A percentile compares a stretch with the other conserved stretches of the same genome.
Evolutionary conservation across 257 asterid species (phyloP).

Genomic region (Buddleja alternifolia): DNA sequence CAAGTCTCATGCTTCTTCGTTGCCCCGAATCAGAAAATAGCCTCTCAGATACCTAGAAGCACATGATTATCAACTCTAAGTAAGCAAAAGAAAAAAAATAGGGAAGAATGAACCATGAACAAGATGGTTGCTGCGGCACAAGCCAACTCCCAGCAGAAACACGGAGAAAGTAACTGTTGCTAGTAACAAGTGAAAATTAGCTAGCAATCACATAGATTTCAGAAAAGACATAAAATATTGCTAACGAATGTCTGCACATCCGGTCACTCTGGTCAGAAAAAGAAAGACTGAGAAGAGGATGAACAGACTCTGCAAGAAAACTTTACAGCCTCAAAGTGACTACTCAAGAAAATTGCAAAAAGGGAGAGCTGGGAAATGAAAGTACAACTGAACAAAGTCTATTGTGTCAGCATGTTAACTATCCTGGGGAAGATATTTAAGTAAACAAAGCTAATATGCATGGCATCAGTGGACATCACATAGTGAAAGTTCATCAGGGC

Average conservation of each 20-base stretch:
- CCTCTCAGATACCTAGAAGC: slow-evolving; percentile 88
- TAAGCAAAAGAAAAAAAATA: background rate
- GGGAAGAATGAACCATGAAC: background rate
- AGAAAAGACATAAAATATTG: slow-evolving; percentile 1
- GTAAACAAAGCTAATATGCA: background rate
- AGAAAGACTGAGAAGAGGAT: slow-evolving; percentile 6
- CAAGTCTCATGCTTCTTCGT: slow-evolving; percentile 90
- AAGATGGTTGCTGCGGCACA: slow-evolving; percentile 1
- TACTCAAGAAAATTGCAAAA: slow-evolving; percentile 1
- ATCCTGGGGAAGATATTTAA: background rate
- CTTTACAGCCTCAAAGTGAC: background rate
- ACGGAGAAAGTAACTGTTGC: slow-evolving; percentile 3
- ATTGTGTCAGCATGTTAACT: slow-evolving; percentile 1
- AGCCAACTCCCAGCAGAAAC: slow-evolving; percentile 24
- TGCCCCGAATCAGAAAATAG: slow-evolving; percentile 91
- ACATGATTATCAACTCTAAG: slow-evolving; percentile 38
- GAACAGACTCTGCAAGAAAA: slow-evolving; percentile 17
- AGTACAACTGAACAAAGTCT: background rate
- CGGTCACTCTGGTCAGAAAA: background rate
- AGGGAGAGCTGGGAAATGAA: slow-evolving; percentile 12
- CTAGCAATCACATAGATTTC: slow-evolving; percentile 2
- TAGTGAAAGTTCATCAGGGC: background rate
- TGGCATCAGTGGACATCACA: background rate
- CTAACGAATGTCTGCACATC: background rate
- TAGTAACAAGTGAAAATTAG: background rate